phyloP scores from a whole-genome alignment of 2,329 filamentous ascomycete species.

The Cladosporium austrohemisphaericum region DNA sequence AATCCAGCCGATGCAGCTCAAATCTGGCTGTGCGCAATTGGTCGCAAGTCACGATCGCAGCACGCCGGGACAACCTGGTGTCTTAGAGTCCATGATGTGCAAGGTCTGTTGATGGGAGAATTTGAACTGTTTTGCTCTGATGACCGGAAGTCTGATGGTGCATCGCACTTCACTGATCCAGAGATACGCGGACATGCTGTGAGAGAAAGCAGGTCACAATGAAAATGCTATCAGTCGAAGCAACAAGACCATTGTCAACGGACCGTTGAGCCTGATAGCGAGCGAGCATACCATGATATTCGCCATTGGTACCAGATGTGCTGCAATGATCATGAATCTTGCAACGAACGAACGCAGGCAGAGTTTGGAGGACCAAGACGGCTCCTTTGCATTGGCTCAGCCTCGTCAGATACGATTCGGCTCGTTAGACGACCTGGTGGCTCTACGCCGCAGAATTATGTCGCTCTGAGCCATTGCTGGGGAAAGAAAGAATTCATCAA shows the following conservation, averaged over 20 bases:
- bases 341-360: not conserved
- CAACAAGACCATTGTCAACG: no score
- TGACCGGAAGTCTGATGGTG: no score
- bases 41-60: no score
- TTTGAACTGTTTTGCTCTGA: no score
- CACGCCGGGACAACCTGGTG: no score
- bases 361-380: not conserved
- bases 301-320: not conserved
- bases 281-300: constrained; percentile 1
- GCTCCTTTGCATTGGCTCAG: not conserved
- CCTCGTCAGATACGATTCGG: not conserved
- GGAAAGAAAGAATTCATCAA: not conserved
- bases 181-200: no score
- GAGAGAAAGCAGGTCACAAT: no score
- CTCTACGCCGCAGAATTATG: not conserved
- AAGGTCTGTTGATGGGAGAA: no score
- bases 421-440: not conserved
- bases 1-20: not conserved
- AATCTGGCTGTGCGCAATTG: no score
- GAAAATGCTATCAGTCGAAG: no score
- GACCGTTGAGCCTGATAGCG: not conserved
- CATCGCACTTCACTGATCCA: no score
- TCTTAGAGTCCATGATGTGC: no score
- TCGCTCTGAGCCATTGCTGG: constrained; percentile 5
- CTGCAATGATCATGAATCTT: not conserved